Conservation (phyloP, 495 filamentous ascomycete species). For the Penicillium alfredii region DNA sequence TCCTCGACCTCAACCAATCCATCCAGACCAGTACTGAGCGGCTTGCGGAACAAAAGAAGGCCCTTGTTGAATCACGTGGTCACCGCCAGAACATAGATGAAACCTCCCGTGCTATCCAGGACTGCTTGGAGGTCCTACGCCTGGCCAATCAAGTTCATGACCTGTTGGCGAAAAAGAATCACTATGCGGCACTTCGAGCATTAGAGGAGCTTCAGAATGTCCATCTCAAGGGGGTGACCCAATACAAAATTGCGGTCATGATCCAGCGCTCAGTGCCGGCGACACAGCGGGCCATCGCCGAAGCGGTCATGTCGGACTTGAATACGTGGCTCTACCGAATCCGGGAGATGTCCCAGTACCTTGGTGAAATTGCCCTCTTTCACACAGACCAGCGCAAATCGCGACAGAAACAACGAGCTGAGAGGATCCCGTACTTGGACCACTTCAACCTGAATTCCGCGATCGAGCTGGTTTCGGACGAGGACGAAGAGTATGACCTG, state of each 20-base stretch:
- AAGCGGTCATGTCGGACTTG: conserved; percentile 93
- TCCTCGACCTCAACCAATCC: conserved; percentile 83
- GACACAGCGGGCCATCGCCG: conserved; percentile 86
- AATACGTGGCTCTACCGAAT: conserved; percentile 98
- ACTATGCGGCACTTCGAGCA: conserved; percentile 89
- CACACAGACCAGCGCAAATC: conserved; percentile 83
- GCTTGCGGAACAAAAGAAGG: conserved; percentile 89
- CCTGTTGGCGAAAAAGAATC: conserved; percentile 80
- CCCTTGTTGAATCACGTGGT: conserved; percentile 79
- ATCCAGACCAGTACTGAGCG: conserved; percentile 95
- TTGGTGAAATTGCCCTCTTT: conserved; percentile 96
- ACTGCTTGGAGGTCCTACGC: conserved; percentile 85
- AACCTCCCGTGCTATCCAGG: conserved; percentile 78
- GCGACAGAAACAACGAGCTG: conserved; percentile 73
- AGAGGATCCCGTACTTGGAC: conserved; percentile 61
- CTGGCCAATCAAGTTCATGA: conserved; percentile 95
- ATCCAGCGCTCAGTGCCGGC: conserved; percentile 92
- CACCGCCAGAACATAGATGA: conserved; percentile 97
- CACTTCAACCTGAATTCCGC: conserved; percentile 92
- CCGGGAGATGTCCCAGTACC: conserved; percentile 87
- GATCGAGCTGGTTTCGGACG: conserved; percentile 90
- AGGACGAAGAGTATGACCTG: conserved; percentile 90
- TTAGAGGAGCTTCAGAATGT: conserved; percentile 96
- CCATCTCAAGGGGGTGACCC: conserved; percentile 83
- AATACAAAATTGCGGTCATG: conserved; percentile 92